These are phyloP conservation scores for Brettanomyces sp. DNA, from an alignment of 805 yeast species.

Conservation along the genomic window DNA sequence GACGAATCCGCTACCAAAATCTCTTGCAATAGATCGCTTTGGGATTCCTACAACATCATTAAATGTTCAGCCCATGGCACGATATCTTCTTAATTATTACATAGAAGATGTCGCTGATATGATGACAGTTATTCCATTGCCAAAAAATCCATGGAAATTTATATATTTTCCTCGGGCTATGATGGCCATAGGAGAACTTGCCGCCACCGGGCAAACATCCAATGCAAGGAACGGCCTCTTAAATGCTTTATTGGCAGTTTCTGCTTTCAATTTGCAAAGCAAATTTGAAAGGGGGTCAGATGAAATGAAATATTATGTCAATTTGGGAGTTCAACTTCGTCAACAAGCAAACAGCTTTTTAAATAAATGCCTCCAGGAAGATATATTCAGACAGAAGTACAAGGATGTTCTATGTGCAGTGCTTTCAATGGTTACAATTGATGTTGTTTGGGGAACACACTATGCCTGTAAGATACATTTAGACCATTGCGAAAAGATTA, in stretches of 20 bases:
- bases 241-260: constrained; percentile 71
- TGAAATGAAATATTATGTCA: constrained; percentile 60
- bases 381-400: constrained; percentile 53
- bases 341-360: constrained; percentile 67
- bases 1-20: constrained; percentile 33
- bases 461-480: constrained; percentile 72
- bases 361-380: constrained; percentile 45
- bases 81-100: constrained; percentile 66
- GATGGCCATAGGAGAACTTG: constrained; percentile 72
- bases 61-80: constrained; percentile 57
- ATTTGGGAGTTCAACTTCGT: constrained; percentile 64
- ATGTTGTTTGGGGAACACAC: constrained; percentile 87
- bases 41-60: constrained; percentile 55
- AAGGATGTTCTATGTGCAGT: constrained; percentile 79
- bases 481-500: constrained; percentile 66
- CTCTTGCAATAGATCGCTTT: constrained; percentile 29
- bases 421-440: constrained; percentile 79
- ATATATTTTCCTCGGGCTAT: constrained; percentile 80
- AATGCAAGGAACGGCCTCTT: constrained; percentile 68
- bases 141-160: constrained; percentile 81
- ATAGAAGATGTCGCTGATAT: constrained; percentile 67
- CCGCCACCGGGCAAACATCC: constrained; percentile 64
- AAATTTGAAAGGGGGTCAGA: constrained; percentile 59
- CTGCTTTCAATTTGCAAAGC: constrained; percentile 72
- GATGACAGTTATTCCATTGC: constrained; percentile 55